phyloP scores from a whole-genome alignment of 306 rosid species.

The Gynostemma pentaphyllum region DNA sequence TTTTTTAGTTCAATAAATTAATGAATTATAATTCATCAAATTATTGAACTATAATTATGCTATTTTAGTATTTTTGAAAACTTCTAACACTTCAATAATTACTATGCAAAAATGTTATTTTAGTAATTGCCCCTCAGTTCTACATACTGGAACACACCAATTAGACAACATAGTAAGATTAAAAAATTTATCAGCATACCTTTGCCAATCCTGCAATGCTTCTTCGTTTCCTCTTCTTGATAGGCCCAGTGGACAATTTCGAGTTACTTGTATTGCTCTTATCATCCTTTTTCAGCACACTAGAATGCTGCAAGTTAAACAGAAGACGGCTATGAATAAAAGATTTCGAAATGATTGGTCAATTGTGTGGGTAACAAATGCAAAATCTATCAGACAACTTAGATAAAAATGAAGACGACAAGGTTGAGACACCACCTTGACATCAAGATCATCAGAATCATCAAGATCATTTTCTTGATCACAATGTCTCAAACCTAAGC shows the following conservation, averaged over 20 bases:
- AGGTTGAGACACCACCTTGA: conserved; percentile 18
- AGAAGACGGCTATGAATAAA: no score
- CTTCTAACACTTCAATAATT: no score
- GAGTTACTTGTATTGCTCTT: conserved; percentile 25
- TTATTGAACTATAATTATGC: no score
- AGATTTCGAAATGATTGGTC: no score
- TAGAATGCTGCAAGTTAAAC: conserved; percentile 43
- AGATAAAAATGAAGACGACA: neutral
- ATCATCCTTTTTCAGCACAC: conserved; percentile 24
- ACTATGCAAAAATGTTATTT: no score
- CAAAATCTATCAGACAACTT: neutral
- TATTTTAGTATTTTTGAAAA: no score
- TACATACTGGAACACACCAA: conserved; percentile 3
- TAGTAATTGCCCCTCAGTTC: conserved; percentile 6
- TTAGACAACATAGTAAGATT: neutral
- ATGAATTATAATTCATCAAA: no score
- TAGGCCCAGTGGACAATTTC: conserved; percentile 32
- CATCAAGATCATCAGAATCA: conserved; percentile 40
- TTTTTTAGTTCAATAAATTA: no score
- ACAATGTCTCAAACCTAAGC: conserved; percentile 21
- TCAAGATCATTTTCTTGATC: conserved; percentile 37
- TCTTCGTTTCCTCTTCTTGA: conserved; percentile 57
- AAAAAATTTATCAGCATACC: conserved; percentile 30
- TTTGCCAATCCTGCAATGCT: conserved; percentile 49
- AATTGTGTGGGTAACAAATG: no score